These are phyloP conservation scores for Aspergillus diversus DNA, from an alignment of 495 filamentous ascomycete genomes.

Conservation along the genomic window DNA sequence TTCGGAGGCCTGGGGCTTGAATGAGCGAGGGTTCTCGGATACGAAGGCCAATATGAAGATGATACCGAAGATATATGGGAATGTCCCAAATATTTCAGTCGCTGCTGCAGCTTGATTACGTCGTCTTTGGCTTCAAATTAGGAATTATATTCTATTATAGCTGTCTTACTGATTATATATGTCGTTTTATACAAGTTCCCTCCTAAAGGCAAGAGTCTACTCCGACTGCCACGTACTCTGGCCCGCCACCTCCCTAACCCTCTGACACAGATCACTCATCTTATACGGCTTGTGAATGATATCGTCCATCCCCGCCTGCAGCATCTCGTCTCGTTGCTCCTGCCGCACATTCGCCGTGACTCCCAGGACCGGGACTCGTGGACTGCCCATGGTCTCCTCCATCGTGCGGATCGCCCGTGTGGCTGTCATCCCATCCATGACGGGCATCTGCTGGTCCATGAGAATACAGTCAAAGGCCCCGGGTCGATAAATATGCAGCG, in stretches of 20 bases:
- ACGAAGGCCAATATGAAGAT: no score
- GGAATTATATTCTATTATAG: no score
- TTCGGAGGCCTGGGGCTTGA: no score
- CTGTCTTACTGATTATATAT: no score
- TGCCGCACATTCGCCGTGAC: slow-evolving; percentile 75
- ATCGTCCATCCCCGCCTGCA: slow-evolving; percentile 75
- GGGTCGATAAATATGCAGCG: slow-evolving; percentile 54
- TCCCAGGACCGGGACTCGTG: slow-evolving; percentile 72
- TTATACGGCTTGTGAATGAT: slow-evolving; percentile 82
- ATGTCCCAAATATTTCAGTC: no score
- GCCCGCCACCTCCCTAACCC: slow-evolving; percentile 47
- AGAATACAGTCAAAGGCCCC: slow-evolving; percentile 59
- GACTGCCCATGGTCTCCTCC: slow-evolving; percentile 46
- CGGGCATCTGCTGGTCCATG: slow-evolving; percentile 86
- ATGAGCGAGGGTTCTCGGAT: no score
- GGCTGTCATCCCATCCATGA: slow-evolving; percentile 78
- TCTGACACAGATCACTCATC: slow-evolving; percentile 69
- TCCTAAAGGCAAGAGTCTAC: no score
- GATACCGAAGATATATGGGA: no score
- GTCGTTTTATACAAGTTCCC: no score
- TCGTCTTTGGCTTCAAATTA: no score
- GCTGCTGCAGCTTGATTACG: no score
- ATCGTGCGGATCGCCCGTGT: slow-evolving; percentile 67
- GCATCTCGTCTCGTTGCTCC: slow-evolving; percentile 68
- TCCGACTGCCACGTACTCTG: no score